Evolutionary conservation across 352 stramenopile genomes (phyloP).

Genomic region (Aphanomyces invadans): DNA sequence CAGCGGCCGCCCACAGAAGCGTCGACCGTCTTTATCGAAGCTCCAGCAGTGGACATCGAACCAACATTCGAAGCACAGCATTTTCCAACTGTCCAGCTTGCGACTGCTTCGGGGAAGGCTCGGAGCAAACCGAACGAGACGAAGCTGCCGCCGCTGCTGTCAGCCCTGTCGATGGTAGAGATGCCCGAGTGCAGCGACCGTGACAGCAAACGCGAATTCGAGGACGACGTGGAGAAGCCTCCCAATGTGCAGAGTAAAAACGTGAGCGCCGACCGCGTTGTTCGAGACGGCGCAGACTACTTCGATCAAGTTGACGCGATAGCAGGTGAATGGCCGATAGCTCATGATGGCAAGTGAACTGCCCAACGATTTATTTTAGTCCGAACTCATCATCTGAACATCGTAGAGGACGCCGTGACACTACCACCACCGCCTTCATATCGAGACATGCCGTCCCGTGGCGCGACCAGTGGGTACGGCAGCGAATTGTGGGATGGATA

Average conservation of each 20-base stretch:
- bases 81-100: neutral
- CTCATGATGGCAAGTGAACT: too few species aligned
- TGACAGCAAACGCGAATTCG: too few species aligned
- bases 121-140: neutral
- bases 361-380: too few species aligned
- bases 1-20: neutral
- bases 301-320: too few species aligned
- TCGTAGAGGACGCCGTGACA: too few species aligned
- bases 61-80: neutral
- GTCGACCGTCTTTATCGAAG: neutral
- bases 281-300: too few species aligned
- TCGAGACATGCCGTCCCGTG: neutral
- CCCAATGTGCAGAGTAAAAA: too few species aligned
- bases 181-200: neutral
- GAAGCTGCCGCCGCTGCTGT: neutral
- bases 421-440: neutral
- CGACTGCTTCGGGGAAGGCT: neutral
- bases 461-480: neutral
- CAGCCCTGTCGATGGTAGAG: neutral
- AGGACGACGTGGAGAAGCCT: too few species aligned
- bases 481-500: neutral
- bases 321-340: too few species aligned
- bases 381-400: too few species aligned
- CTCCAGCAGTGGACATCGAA: constrained; percentile 7
- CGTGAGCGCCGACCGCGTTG: too few species aligned